Conservation (phyloP, 768 basidiomycete species). For the Pisolithus microcarpus region DNA sequence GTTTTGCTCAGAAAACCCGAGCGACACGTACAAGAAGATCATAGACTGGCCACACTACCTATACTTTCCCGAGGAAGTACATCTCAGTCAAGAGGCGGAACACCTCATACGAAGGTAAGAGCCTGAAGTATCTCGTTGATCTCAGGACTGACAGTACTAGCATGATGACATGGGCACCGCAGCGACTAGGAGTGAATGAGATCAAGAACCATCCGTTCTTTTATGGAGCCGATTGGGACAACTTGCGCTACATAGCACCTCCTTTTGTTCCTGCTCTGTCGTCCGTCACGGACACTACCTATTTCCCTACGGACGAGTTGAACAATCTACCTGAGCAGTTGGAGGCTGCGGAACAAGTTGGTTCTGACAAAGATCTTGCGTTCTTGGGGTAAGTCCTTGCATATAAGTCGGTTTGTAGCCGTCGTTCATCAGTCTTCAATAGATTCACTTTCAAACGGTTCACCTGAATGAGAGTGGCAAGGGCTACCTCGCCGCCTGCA, state of each 20-base stretch:
- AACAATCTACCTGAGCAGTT: conserved; percentile 59
- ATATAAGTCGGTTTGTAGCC: not conserved
- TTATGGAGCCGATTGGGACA: conserved; percentile 90
- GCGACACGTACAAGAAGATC: conserved; percentile 98
- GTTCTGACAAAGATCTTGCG: conserved; percentile 61
- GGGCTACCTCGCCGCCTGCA: not conserved
- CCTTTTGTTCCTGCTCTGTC: conserved; percentile 93
- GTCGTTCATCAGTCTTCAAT: conserved; percentile 5
- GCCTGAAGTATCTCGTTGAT: not conserved
- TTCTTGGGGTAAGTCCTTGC: conserved; percentile 49
- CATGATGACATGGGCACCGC: conserved; percentile 79
- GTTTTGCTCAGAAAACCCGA: conserved; percentile 95
- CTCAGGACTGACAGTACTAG: conserved; percentile 30
- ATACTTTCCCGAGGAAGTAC: conserved; percentile 91
- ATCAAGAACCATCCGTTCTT: conserved; percentile 94
- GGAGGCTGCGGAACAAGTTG: conserved; percentile 52
- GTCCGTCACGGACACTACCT: conserved; percentile 88
- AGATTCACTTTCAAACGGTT: conserved; percentile 87
- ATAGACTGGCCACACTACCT: conserved; percentile 92
- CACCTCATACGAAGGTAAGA: conserved; percentile 78
- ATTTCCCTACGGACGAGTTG: conserved; percentile 94
- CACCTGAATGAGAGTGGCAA: conserved; percentile 18
- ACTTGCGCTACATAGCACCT: conserved; percentile 87
- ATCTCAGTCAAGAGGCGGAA: conserved; percentile 86
- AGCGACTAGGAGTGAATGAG: conserved; percentile 71